phyloP scores from a whole-genome alignment of 371 early-diverging fungal genomes.

The Globomyces sp. region DNA sequence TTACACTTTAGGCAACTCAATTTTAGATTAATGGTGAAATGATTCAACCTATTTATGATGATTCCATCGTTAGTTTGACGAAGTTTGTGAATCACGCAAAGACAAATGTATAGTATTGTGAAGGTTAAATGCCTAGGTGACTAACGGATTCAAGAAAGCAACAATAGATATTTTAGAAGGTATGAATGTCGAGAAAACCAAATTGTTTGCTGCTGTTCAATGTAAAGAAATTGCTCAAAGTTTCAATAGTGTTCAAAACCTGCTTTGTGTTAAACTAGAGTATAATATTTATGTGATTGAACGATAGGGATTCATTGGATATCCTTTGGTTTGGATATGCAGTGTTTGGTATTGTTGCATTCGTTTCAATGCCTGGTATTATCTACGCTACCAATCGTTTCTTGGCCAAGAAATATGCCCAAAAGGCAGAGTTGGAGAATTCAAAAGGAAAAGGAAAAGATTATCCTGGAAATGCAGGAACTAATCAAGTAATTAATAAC shows the following conservation, averaged over 20 bases:
- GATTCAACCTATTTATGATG: neutral
- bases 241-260: neutral
- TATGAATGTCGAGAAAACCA: neutral
- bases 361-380: conserved; percentile 5
- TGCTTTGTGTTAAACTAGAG: conserved; percentile 3
- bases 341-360: conserved; percentile 3
- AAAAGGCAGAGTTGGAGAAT: no score
- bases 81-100: neutral
- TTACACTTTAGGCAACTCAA: neutral
- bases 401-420: neutral
- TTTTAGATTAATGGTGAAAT: neutral
- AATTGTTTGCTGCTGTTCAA: neutral
- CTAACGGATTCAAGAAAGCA: neutral
- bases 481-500: no score
- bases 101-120: neutral
- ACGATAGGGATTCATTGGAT: neutral
- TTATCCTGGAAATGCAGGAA: no score
- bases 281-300: neutral
- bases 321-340: conserved; percentile 5
- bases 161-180: neutral
- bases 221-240: conserved; percentile 7
- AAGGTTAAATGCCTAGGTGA: neutral
- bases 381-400: conserved; percentile 9
- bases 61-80: neutral
- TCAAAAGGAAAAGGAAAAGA: no score